Conservation (phyloP, 106 monocot genomes). For the Hemerocallis citrina region DNA sequence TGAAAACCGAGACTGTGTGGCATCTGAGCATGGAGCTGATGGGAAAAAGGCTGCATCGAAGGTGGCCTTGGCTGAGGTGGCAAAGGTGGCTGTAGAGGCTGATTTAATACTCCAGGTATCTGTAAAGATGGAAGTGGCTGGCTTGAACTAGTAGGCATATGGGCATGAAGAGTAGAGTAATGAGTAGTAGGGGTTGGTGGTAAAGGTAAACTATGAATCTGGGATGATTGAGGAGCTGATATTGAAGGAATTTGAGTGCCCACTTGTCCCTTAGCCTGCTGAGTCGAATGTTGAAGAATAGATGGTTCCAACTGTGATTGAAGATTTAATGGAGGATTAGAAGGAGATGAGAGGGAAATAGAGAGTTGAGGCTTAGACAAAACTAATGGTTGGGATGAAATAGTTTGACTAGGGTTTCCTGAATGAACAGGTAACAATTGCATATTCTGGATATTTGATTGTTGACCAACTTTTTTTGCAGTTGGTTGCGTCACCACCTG, state of each 20-base stretch:
- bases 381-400: constrained; percentile 33
- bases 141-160: too few relatives aligned
- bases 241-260: constrained; percentile 14
- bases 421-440: constrained; percentile 39
- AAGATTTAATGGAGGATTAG: constrained; percentile 4
- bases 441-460: constrained; percentile 25
- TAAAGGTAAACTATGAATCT: constrained; percentile 46
- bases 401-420: constrained; percentile 37
- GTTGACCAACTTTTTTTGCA: constrained; percentile 24
- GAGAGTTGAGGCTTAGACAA: constrained; percentile 32
- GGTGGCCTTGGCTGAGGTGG: constrained; percentile 72
- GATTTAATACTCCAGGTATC: constrained; percentile 42
- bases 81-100: constrained; percentile 60
- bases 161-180: constrained; percentile 41
- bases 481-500: constrained; percentile 25
- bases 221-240: constrained; percentile 40
- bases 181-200: constrained; percentile 35
- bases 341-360: constrained; percentile 22
- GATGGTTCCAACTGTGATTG: constrained; percentile 26
- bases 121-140: constrained; percentile 50
- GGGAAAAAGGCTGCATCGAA: constrained; percentile 37
- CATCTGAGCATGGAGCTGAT: constrained; percentile 55
- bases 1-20: constrained; percentile 53
- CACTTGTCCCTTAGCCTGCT: not conserved
- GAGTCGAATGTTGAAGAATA: constrained; percentile 15